Percentiles rank a stretch among this genome's conserved stretches.
Conservation (phyloP, 352 stramenopile species). For the Blastocystis sp. region DNA sequence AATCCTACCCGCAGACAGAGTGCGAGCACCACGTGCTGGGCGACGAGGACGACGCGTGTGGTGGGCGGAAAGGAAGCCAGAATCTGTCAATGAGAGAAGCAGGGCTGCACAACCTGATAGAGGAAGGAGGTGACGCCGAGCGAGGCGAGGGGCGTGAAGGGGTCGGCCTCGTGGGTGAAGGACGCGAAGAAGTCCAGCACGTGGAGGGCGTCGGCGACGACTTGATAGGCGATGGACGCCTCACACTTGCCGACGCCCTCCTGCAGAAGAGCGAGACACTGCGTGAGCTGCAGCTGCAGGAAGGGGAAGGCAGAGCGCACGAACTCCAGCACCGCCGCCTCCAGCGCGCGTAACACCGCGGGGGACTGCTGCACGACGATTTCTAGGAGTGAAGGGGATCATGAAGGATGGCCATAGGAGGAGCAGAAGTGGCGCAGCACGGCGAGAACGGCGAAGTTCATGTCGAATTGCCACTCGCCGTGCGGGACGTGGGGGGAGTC, state of each 20-base stretch:
- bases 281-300: too few species aligned
- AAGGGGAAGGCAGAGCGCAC: too few species aligned
- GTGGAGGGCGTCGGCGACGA: neutral
- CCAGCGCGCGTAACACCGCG: too few species aligned
- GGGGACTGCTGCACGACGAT: too few species aligned
- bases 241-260: neutral
- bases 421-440: too few species aligned
- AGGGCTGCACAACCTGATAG: neutral
- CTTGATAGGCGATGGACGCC: neutral
- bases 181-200: slow-evolving; percentile 13
- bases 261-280: neutral
- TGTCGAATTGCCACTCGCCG: too few species aligned
- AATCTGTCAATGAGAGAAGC: neutral
- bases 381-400: too few species aligned
- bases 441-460: too few species aligned
- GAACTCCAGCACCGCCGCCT: too few species aligned
- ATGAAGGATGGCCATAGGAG: too few species aligned
- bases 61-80: neutral
- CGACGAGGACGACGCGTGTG: neutral
- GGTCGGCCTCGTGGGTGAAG: neutral
- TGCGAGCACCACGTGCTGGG: neutral
- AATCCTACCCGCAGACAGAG: slow-evolving; percentile 19
- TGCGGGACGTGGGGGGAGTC: neutral
- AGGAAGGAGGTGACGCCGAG: neutral
- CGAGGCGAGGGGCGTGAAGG: neutral